phyloP scores from a whole-genome alignment of 768 basidiomycete genomes.

The Rhizopogon roseolus region DNA sequence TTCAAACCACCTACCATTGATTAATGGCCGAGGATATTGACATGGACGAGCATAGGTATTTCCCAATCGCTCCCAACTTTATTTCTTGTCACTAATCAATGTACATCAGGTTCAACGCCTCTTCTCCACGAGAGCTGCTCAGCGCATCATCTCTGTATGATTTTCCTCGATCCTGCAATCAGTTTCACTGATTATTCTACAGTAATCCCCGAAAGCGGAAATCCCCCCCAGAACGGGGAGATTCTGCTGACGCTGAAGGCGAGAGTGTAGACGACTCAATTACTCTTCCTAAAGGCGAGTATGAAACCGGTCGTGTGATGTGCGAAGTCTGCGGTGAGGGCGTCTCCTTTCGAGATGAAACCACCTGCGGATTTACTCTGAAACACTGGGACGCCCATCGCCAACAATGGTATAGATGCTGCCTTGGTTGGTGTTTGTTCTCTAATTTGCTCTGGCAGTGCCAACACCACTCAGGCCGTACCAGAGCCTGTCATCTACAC shows the following conservation, averaged over 20 bases:
- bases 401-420: slow-evolving; percentile 41
- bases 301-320: slow-evolving; percentile 58
- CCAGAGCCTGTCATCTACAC: slow-evolving; percentile 37
- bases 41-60: slow-evolving; percentile 14
- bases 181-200: slow-evolving; percentile 1
- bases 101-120: slow-evolving; percentile 7
- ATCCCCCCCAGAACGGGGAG: slow-evolving; percentile 22
- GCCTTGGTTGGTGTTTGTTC: slow-evolving; percentile 2
- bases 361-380: slow-evolving; percentile 57
- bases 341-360: slow-evolving; percentile 65
- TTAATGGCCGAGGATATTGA: slow-evolving; percentile 16
- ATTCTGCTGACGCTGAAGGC: slow-evolving; percentile 10
- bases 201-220: slow-evolving; percentile 39
- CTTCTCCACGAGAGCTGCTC: slow-evolving; percentile 12
- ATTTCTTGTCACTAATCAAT: slow-evolving; percentile 11
- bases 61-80: slow-evolving; percentile 3
- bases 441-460: slow-evolving; percentile 14
- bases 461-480: slow-evolving; percentile 26
- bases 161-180: slow-evolving; percentile 12
- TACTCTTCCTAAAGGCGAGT: slow-evolving; percentile 41
- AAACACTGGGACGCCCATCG: slow-evolving; percentile 70
- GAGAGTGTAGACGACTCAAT: slow-evolving; percentile 8
- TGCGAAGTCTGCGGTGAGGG: slow-evolving; percentile 60
- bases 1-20: not conserved
- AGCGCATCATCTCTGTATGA: slow-evolving; percentile 13